Percentiles rank a stretch among this genome's conserved stretches.
Evolutionary conservation across 2,329 filamentous ascomycete species (phyloP).

Genomic region (Leptographium wingfieldii): DNA sequence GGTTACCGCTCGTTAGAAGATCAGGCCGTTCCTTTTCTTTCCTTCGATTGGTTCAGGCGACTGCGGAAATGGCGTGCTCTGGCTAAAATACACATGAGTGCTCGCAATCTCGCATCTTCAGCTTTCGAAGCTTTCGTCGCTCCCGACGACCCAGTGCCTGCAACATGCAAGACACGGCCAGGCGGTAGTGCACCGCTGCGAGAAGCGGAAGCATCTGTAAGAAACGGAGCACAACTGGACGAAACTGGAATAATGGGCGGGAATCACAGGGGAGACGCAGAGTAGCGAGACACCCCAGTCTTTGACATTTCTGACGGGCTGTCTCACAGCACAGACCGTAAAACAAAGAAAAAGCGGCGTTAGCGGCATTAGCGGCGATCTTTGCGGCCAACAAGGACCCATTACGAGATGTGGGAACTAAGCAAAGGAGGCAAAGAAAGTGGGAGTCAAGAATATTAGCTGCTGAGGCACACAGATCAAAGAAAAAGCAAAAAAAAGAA

Average conservation of each 20-base stretch:
- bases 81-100: too few species aligned
- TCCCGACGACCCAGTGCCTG: not conserved
- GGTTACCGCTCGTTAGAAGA: too few species aligned
- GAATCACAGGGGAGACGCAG: not conserved
- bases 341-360: not conserved
- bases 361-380: not conserved
- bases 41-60: too few species aligned
- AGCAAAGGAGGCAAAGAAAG: not conserved
- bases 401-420: not conserved
- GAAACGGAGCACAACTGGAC: not conserved
- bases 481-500: conserved; percentile 5
- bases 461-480: conserved; percentile 5
- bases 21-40: not conserved
- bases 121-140: not conserved
- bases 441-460: not conserved
- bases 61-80: too few species aligned
- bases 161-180: not conserved
- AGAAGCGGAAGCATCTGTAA: not conserved
- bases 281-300: not conserved
- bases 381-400: not conserved
- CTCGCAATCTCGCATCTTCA: not conserved
- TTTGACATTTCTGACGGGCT: not conserved
- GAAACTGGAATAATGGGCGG: not conserved
- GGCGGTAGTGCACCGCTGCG: not conserved
- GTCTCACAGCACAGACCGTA: not conserved